Conservation (phyloP, 805 yeast species). For the Sugiyamaella smithiae region DNA sequence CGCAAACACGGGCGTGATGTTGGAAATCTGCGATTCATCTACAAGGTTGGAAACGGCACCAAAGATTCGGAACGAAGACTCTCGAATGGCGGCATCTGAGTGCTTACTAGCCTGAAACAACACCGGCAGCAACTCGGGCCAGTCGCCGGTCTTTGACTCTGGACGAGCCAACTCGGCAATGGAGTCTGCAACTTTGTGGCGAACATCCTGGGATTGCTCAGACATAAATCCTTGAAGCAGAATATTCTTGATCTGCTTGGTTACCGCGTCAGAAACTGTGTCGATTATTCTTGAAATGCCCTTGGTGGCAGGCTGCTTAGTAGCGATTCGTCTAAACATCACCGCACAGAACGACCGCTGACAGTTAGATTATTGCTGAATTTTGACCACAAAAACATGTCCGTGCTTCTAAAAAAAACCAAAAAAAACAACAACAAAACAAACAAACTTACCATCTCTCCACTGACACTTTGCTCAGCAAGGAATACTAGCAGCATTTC, state of each 20-base stretch:
- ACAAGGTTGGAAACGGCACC: conserved; percentile 79
- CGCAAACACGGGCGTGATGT: conserved; percentile 65
- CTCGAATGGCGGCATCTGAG: conserved; percentile 67
- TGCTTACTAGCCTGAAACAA: conserved; percentile 62
- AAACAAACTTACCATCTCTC: conserved; percentile 46
- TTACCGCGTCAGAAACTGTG: conserved; percentile 55
- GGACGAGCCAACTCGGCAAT: conserved; percentile 85
- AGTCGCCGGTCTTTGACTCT: conserved; percentile 39
- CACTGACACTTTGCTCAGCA: conserved; percentile 71
- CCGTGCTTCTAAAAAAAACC: no score
- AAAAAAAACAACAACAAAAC: no score
- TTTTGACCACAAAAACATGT: neutral
- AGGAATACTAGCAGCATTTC: conserved; percentile 71
- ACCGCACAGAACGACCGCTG: conserved; percentile 74
- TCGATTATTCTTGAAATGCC: conserved; percentile 72
- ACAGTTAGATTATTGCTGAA: conserved; percentile 15
- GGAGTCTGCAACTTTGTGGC: conserved; percentile 92
- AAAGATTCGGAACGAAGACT: conserved; percentile 86
- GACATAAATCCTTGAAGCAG: conserved; percentile 69
- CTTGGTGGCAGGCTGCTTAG: conserved; percentile 68
- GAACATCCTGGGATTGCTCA: conserved; percentile 67
- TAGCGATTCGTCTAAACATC: conserved; percentile 80
- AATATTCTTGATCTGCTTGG: conserved; percentile 58
- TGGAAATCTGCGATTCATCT: conserved; percentile 51
- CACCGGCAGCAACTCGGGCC: conserved; percentile 81